Base-by-base conservation (phyloP, 306 rosid species). In the Gillenia trifoliata region DNA sequence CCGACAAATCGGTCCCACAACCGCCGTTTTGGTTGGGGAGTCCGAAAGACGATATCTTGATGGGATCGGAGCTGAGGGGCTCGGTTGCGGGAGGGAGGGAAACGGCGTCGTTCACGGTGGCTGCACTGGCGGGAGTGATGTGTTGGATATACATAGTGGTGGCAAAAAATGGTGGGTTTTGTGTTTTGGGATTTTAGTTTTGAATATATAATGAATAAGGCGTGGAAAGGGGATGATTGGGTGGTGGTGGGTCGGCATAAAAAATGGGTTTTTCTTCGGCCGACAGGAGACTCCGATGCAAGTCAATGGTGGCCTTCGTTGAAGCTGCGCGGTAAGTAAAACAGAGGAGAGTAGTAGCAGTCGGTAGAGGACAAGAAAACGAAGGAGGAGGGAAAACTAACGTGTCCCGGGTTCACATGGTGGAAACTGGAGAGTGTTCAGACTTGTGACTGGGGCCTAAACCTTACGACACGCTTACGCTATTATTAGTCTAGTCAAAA, bases 131-230 rank as follows among this genome's bases (percentile, higher is more conserved):
- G 68, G 75, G 45, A 55, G 11, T 81, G 63, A 76, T 40, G 78
- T 63, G 50, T 45, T 65, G 75, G 22, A 72, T 66, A 8, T 78
- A 78, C 70, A 78, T 64, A 12, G 31, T 64, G 61, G 70, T 1
- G 23, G 68, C 13, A 0, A 8, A 54, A 54, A n/a, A 19, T 31
- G 17, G 26, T 9, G 62, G 38, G 77, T 86, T 78, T 77, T 74
- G 61, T 77, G 74, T 59, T 78, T 84, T 68, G 78, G 80, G 36
- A 82, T 83, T 85, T 80, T 80, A 43, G 81, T 77, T 77, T 80
- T 74, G 0, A 20, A 69, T 3, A 31, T 56, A 23, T 71, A 38
- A 56, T 56, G 60, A 23, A 8, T 11, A 59, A 12, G 56, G 20
- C 11, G 15, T 41, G 19, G 50, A 55, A 54, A 3, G 0, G 17